Evolutionary conservation across 2,329 filamentous ascomycete species (phyloP).

Genomic region (Atkinsonella hypoxylon): DNA sequence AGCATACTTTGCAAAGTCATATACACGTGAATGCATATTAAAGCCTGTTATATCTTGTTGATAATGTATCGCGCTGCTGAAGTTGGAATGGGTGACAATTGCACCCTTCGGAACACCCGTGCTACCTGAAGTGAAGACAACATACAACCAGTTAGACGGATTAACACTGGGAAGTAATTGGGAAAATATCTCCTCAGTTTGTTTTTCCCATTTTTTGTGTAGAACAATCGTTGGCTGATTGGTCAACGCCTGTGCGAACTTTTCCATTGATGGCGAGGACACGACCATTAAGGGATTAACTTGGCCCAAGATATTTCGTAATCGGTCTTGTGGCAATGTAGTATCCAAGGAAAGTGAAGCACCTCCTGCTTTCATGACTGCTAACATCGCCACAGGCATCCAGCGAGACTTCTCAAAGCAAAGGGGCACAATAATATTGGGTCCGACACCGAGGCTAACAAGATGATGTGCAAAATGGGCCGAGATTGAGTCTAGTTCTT

Average conservation of each 20-base stretch:
- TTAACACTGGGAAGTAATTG: not conserved
- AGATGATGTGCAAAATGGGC: slow-evolving; percentile 8
- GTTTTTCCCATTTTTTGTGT: not conserved
- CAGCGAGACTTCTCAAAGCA: slow-evolving; percentile 14
- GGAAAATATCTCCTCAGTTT: not conserved
- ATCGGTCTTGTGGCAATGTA: slow-evolving; percentile 10
- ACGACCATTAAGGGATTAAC: not conserved
- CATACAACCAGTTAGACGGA: slow-evolving; percentile 1
- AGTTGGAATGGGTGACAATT: slow-evolving; percentile 9
- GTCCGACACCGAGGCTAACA: slow-evolving; percentile 10
- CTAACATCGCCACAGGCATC: slow-evolving; percentile 14
- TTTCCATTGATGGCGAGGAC: not conserved
- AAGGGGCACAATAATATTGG: slow-evolving; percentile 8
- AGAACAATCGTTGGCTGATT: not conserved
- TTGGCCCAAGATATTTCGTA: slow-evolving; percentile 8
- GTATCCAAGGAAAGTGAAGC: slow-evolving; percentile 17
- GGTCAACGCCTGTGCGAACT: not conserved
- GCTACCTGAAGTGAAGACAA: slow-evolving; percentile 9
- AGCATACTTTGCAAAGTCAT: slow-evolving; percentile 34
- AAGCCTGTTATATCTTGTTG: slow-evolving; percentile 6
- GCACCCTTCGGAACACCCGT: slow-evolving; percentile 12
- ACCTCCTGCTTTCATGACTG: slow-evolving; percentile 16
- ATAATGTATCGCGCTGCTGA: slow-evolving; percentile 7
- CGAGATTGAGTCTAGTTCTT: slow-evolving; percentile 9
- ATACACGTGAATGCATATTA: slow-evolving; percentile 16